Evolutionary conservation across 805 yeast genomes (phyloP).

Genomic region (Yamadazyma ubonensis): DNA sequence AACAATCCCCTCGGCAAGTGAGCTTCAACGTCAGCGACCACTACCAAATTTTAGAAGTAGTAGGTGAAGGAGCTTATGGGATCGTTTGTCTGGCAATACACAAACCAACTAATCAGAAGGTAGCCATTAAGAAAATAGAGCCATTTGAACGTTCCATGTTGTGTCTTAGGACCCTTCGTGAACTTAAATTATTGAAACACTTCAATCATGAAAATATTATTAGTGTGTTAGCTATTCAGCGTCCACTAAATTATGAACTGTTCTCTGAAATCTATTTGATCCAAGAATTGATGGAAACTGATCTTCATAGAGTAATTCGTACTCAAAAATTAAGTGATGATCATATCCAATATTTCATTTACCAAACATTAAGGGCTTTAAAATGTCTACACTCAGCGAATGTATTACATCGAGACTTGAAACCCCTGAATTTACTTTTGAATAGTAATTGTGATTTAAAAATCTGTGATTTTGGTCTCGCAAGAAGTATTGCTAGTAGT

Average conservation of each 20-base stretch:
- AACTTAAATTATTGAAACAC: slow-evolving; percentile 82
- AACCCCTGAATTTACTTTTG: slow-evolving; percentile 82
- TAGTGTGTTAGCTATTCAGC: slow-evolving; percentile 83
- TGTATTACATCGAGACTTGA: slow-evolving; percentile 88
- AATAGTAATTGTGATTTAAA: slow-evolving; percentile 93
- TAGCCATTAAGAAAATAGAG: slow-evolving; percentile 93
- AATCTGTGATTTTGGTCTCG: slow-evolving; percentile 92
- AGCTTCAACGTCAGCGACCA: slow-evolving; percentile 85
- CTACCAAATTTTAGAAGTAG: slow-evolving; percentile 78
- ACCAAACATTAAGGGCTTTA: slow-evolving; percentile 86
- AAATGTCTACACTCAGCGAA: slow-evolving; percentile 93
- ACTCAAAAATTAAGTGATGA: slow-evolving; percentile 86
- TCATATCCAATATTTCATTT: slow-evolving; percentile 89
- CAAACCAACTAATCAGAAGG: slow-evolving; percentile 79
- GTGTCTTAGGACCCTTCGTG: slow-evolving; percentile 85
- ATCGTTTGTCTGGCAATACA: slow-evolving; percentile 89
- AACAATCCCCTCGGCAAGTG: slow-evolving; percentile 25
- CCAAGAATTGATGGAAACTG: slow-evolving; percentile 88
- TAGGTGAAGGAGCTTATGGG: slow-evolving; percentile 97
- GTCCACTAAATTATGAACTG: slow-evolving; percentile 70
- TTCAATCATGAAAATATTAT: slow-evolving; percentile 94
- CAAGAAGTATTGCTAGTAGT: slow-evolving; percentile 60
- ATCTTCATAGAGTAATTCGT: slow-evolving; percentile 74
- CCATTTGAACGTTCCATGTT: slow-evolving; percentile 90
- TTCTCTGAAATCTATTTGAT: slow-evolving; percentile 87